Evolutionary conservation across 805 yeast species (phyloP).

Genomic region (Starmerella scarabaei): DNA sequence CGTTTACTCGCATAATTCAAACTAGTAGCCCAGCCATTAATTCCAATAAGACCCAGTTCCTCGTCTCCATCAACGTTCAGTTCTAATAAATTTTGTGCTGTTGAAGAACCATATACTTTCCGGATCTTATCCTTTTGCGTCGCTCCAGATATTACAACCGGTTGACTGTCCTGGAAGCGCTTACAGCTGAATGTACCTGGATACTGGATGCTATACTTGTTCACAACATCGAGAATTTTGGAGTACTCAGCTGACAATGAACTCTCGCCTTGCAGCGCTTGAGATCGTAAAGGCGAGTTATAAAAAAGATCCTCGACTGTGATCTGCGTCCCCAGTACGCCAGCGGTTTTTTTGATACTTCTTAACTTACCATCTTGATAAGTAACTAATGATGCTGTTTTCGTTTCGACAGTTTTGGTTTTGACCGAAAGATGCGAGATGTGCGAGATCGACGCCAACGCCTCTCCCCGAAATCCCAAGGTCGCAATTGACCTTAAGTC

Average conservation of each 20-base stretch:
- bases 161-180: conserved; percentile 62
- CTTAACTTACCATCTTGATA: conserved; percentile 54
- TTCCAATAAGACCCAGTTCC: conserved; percentile 38
- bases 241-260: conserved; percentile 55
- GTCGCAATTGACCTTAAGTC: conserved; percentile 62
- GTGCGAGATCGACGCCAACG: conserved; percentile 86
- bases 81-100: conserved; percentile 52
- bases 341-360: conserved; percentile 58
- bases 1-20: conserved; percentile 62
- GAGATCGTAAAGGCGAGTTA: conserved; percentile 67
- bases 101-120: conserved; percentile 51
- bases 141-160: conserved; percentile 40
- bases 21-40: conserved; percentile 53
- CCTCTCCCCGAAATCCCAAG: conserved; percentile 95
- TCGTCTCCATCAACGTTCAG: conserved; percentile 30
- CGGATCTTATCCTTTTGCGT: conserved; percentile 57
- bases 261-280: conserved; percentile 34
- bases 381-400: conserved; percentile 59
- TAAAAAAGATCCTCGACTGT: conserved; percentile 79
- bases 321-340: conserved; percentile 74
- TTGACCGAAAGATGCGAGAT: conserved; percentile 69
- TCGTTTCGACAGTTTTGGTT: conserved; percentile 49
- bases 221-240: conserved; percentile 68
- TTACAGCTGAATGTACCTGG: conserved; percentile 59
- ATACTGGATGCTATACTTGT: conserved; percentile 70